A percentile compares a stretch with the other conserved stretches of the same genome.
These are phyloP conservation scores for Aureobasidium sp. DNA, from an alignment of 2,329 filamentous ascomycete genomes.

Conservation along the genomic window DNA sequence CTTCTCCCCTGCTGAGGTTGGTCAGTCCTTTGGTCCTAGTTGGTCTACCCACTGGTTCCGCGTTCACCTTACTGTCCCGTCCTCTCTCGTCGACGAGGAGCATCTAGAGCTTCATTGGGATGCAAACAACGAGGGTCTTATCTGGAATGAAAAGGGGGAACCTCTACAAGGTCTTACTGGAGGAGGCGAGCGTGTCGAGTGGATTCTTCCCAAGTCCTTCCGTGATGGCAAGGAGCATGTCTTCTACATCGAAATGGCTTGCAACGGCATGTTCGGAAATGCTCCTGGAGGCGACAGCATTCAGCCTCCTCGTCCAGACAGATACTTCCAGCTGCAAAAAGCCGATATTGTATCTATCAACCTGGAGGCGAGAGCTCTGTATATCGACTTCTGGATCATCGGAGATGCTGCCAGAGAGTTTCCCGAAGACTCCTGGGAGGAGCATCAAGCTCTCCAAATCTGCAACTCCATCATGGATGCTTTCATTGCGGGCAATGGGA, in stretches of 20 bases:
- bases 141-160: slow-evolving; percentile 86
- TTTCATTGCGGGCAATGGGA: slow-evolving; percentile 70
- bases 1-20: slow-evolving; percentile 68
- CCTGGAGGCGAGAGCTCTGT: slow-evolving; percentile 70
- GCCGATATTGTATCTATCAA: slow-evolving; percentile 89
- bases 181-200: slow-evolving; percentile 79
- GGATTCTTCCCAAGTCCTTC: slow-evolving; percentile 76
- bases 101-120: slow-evolving; percentile 97
- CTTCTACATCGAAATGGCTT: slow-evolving; percentile 97
- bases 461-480: slow-evolving; percentile 83
- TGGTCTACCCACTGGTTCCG: slow-evolving; percentile 99
- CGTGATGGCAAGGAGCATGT: slow-evolving; percentile 78
- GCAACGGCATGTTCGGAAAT: slow-evolving; percentile 98
- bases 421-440: slow-evolving; percentile 76
- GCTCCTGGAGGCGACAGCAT: slow-evolving; percentile 76
- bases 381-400: slow-evolving; percentile 94
- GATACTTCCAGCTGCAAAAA: slow-evolving; percentile 63
- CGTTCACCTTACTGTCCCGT: slow-evolving; percentile 67
- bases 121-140: slow-evolving; percentile 83
- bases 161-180: slow-evolving; percentile 89
- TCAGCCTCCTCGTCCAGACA: slow-evolving; percentile 80
- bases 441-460: slow-evolving; percentile 75
- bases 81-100: slow-evolving; percentile 63
- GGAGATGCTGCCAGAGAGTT: slow-evolving; percentile 87
- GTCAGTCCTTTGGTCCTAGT: slow-evolving; percentile 78